Conservation (phyloP, 2,329 filamentous ascomycete species). For the Stachybotrys echinatus region DNA sequence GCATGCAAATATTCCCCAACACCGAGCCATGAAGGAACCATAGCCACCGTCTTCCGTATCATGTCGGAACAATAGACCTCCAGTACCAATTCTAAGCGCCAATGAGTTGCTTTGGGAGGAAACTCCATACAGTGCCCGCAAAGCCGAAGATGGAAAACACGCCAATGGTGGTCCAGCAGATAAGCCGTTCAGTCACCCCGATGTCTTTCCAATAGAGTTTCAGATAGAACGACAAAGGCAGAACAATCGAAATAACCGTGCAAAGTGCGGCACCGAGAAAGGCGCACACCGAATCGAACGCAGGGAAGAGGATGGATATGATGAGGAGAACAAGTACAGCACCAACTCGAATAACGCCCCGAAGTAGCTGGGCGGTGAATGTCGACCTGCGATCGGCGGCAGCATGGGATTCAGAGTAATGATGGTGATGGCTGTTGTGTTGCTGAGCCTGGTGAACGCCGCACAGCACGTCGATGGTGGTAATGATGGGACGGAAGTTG, state of each 20-base stretch:
- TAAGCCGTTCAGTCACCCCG: conserved; percentile 51
- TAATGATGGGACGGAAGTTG: conserved; percentile 81
- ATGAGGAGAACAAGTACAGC: conserved; percentile 68
- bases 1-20: not conserved
- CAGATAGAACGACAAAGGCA: conserved; percentile 84
- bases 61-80: not conserved
- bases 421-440: conserved; percentile 26
- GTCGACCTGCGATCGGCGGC: conserved; percentile 34
- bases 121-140: conserved; percentile 81
- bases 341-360: conserved; percentile 58
- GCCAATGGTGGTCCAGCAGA: conserved; percentile 65
- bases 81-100: conserved; percentile 32
- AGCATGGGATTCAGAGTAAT: conserved; percentile 5
- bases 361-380: conserved; percentile 39
- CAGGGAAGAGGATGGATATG: conserved; percentile 65
- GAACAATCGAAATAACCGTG: conserved; percentile 88
- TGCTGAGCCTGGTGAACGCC: conserved; percentile 55
- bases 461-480: conserved; percentile 74
- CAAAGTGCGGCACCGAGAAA: conserved; percentile 86
- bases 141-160: conserved; percentile 65
- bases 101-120: conserved; percentile 73
- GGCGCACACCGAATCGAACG: conserved; percentile 86
- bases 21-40: not conserved
- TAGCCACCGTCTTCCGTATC: not conserved
- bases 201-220: conserved; percentile 81